These are phyloP conservation scores for Wallacemonas rigidus DNA, from an alignment of 208 protist species.

Conservation along the genomic window DNA sequence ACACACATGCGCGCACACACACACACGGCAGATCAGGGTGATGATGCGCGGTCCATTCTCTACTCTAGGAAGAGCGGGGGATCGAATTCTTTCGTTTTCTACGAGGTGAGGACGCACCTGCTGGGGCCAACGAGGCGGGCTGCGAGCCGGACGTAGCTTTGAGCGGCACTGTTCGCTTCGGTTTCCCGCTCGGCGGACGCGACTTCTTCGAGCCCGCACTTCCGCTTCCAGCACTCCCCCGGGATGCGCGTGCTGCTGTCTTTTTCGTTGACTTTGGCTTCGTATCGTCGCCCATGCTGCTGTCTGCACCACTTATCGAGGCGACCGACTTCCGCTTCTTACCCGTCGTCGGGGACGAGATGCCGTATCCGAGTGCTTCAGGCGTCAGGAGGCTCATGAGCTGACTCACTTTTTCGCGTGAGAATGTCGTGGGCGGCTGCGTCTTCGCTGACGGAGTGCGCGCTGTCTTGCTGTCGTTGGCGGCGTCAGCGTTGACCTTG, in stretches of 20 bases:
- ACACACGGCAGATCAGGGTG: too few species aligned
- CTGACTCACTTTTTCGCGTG: conserved; percentile 36
- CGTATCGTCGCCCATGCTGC: neutral
- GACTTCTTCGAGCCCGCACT: neutral
- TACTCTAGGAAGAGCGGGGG: neutral
- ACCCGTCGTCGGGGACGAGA: conserved; percentile 3
- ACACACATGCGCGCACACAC: too few species aligned
- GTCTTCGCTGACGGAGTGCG: neutral
- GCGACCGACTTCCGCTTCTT: conserved; percentile 17
- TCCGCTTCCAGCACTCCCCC: neutral
- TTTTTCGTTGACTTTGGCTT: conserved; percentile 7
- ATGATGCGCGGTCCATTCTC: neutral
- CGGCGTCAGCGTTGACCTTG: neutral
- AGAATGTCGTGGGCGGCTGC: conserved; percentile 20
- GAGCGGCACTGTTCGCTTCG: conserved; percentile 6
- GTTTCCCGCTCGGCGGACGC: neutral
- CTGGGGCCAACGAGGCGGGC: neutral
- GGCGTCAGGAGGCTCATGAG: conserved; percentile 49
- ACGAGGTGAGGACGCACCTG: conserved; percentile 1
- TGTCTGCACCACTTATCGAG: neutral
- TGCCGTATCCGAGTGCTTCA: conserved; percentile 38
- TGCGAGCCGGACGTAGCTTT: conserved; percentile 4
- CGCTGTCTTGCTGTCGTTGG: neutral
- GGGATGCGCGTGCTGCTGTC: neutral
- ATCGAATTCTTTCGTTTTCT: conserved; percentile 10